Conservation (phyloP, 495 filamentous ascomycete genomes). For the Oleoguttula mirabilis region DNA sequence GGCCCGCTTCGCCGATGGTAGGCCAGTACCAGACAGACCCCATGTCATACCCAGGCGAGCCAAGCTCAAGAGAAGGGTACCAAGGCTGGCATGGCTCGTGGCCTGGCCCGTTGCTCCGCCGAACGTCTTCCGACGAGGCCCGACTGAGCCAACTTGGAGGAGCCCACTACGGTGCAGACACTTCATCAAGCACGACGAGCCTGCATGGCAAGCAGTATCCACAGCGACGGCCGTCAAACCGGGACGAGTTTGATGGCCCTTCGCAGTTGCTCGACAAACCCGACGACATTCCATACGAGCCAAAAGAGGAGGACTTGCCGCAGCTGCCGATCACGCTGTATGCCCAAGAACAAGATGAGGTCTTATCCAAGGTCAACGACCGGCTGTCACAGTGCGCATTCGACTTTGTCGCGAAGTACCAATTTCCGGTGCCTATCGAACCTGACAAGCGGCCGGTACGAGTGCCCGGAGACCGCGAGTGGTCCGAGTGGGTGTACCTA, state of each 20-base stretch:
- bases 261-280: constrained; percentile 65
- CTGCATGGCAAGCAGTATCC: constrained; percentile 23
- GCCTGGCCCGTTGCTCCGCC: constrained; percentile 5
- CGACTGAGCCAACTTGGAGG: not conserved
- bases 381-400: constrained; percentile 72
- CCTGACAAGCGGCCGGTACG: constrained; percentile 68
- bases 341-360: constrained; percentile 71
- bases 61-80: constrained; percentile 1
- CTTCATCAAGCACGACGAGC: not conserved
- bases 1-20: constrained; percentile 7
- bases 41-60: not conserved
- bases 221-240: constrained; percentile 63
- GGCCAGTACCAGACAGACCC: not conserved
- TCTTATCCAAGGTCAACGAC: constrained; percentile 69
- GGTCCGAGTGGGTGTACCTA: constrained; percentile 87
- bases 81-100: constrained; percentile 1
- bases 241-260: constrained; percentile 81
- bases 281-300: constrained; percentile 49
- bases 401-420: constrained; percentile 81
- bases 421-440: constrained; percentile 75
- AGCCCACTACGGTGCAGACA: constrained; percentile 9
- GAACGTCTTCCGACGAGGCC: constrained; percentile 11
- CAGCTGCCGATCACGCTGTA: constrained; percentile 71
- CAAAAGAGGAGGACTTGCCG: constrained; percentile 67
- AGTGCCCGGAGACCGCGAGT: constrained; percentile 68